Evolutionary conservation across 768 basidiomycete genomes (phyloP).

Genomic region (Kwoniella sp.): DNA sequence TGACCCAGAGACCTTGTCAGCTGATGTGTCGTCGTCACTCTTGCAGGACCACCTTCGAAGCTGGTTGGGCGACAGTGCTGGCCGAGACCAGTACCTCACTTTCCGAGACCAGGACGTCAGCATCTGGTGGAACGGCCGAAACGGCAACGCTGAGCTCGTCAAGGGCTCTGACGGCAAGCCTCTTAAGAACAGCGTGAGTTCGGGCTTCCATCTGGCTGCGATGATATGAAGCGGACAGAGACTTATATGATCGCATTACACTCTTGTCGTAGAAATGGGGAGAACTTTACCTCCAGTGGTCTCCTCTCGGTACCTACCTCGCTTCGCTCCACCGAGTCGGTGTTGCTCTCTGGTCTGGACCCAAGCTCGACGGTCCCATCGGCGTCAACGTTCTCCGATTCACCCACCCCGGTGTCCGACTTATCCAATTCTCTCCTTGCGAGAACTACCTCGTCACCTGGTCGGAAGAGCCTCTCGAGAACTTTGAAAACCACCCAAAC

Average conservation of each 20-base stretch:
- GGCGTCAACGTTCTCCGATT: slow-evolving; percentile 72
- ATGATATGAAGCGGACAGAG: slow-evolving; percentile 1
- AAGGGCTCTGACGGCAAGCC: slow-evolving; percentile 51
- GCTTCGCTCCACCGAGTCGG: slow-evolving; percentile 93
- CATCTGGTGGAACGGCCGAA: slow-evolving; percentile 90
- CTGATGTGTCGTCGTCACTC: slow-evolving; percentile 29
- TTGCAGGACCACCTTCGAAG: slow-evolving; percentile 89
- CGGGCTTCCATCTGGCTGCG: background rate
- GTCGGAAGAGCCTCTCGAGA: slow-evolving; percentile 90
- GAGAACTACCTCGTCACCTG: slow-evolving; percentile 96
- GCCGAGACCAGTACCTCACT: slow-evolving; percentile 93
- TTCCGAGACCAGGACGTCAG: slow-evolving; percentile 89
- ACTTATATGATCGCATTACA: too few relatives aligned
- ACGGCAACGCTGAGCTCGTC: slow-evolving; percentile 58
- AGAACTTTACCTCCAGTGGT: slow-evolving; percentile 95
- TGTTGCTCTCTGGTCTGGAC: slow-evolving; percentile 91
- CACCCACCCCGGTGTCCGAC: slow-evolving; percentile 90
- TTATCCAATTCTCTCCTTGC: slow-evolving; percentile 96
- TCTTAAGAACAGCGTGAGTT: slow-evolving; percentile 70
- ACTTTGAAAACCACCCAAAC: slow-evolving; percentile 76
- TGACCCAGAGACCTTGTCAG: background rate
- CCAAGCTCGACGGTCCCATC: slow-evolving; percentile 50
- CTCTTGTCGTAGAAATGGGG: slow-evolving; percentile 79
- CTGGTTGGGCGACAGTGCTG: slow-evolving; percentile 89
- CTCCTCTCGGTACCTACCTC: slow-evolving; percentile 90